phyloP scores from a whole-genome alignment of 139 green algal species.

The Tetradesmus lagerheimii region DNA sequence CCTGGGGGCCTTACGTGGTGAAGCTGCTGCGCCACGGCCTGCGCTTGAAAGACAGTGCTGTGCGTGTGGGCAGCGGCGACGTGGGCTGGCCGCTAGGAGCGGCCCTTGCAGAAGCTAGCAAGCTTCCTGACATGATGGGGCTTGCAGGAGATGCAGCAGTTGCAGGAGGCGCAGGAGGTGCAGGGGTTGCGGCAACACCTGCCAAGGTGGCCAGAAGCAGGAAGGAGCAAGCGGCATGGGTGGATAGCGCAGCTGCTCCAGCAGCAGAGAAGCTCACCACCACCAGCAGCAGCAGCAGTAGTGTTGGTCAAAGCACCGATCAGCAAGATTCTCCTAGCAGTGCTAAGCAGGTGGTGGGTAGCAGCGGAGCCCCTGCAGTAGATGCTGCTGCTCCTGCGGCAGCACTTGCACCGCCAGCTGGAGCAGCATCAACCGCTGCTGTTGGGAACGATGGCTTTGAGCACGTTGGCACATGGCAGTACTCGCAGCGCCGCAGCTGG shows the following conservation, averaged over 20 bases:
- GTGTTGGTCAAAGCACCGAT: background rate
- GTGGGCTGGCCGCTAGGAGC: slow-evolving; percentile 86
- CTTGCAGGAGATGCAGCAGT: background rate
- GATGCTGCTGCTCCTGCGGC: background rate
- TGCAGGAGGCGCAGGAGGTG: background rate
- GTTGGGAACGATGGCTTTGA: background rate
- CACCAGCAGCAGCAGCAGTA: background rate
- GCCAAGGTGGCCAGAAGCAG: too few species aligned
- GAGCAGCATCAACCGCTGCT: background rate
- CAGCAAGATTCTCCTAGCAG: background rate
- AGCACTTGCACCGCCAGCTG: background rate
- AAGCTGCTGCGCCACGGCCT: slow-evolving; percentile 78
- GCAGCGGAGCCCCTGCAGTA: background rate
- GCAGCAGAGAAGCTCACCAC: background rate
- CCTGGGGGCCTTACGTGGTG: slow-evolving; percentile 82
- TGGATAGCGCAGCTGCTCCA: background rate
- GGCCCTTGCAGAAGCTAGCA: slow-evolving; percentile 75
- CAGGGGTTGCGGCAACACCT: too few species aligned
- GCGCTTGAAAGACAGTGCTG: slow-evolving; percentile 55
- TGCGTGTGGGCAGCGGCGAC: slow-evolving; percentile 65
- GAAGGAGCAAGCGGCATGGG: too few species aligned
- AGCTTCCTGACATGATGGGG: slow-evolving; percentile 53
- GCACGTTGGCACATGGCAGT: background rate
- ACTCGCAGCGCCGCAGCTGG: slow-evolving; percentile 18
- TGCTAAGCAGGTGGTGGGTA: background rate